phyloP scores from a whole-genome alignment of 768 basidiomycete genomes.

The Tulasnella sp. region DNA sequence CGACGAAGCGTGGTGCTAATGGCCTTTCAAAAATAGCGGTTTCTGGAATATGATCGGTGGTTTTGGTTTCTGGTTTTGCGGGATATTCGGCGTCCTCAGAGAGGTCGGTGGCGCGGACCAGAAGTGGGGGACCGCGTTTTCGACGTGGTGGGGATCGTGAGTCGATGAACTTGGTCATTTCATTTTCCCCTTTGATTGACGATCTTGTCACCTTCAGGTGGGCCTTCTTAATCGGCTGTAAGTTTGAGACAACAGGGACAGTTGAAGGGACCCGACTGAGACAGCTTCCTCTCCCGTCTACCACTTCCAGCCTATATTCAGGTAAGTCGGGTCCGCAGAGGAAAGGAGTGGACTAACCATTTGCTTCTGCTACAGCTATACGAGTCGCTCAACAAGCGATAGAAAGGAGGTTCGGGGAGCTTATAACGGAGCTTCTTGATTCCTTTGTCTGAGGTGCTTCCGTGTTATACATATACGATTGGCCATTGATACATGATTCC shows the following conservation, averaged over 20 bases:
- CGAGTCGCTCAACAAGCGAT: slow-evolving; percentile 18
- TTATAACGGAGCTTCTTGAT: no score
- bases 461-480: no score
- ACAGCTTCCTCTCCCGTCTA: not conserved
- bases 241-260: no score
- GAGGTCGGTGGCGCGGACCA: slow-evolving; percentile 1
- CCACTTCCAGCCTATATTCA: not conserved
- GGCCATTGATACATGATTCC: no score
- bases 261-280: not conserved
- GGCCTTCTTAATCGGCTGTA: slow-evolving; percentile 18
- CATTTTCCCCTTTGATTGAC: not conserved
- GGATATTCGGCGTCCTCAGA: slow-evolving; percentile 16
- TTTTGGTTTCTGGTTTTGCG: slow-evolving; percentile 18
- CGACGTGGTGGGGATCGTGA: slow-evolving; percentile 20
- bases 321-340: not conserved
- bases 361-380: slow-evolving; percentile 14
- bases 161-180: not conserved
- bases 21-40: no score
- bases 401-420: no score
- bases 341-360: not conserved
- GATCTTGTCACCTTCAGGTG: not conserved
- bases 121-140: slow-evolving; percentile 19
- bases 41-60: slow-evolving; percentile 21
- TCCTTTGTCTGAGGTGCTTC: no score
- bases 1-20: not conserved